Evolutionary conservation across 169 alveolate species (phyloP), one percentile per base, ranked within the genome.

Genomic region (Cryptosporidium muris): DNA sequence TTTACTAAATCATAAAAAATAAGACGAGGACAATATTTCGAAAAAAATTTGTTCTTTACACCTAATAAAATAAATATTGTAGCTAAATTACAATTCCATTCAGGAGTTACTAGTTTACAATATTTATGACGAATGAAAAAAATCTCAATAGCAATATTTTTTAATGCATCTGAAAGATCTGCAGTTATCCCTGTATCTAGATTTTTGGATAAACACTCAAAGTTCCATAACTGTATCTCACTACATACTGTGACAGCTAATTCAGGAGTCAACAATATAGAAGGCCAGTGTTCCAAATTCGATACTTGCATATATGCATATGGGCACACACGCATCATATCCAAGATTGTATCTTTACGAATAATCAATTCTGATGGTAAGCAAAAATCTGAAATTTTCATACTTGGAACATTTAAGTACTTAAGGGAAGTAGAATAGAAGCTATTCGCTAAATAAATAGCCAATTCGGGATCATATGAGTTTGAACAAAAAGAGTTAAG

Each of bases 271-370:
- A 74, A 45, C 68, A 74, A 42, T 58, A 74, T 74, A 43, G 34
- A 58, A 0, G 85, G 85, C 85, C 85, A 74, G 37, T 74, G 85
- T n/a, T 74, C 85, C 48, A 74, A 14, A 58, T 74, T 74, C 2
- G 85, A 58, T 54, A 74, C 60, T 74, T 74, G 85, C 9, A 48
- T 45, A n/a, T 58, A 12, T 45, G 60, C 12, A 34, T 74, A 62
- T 9, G 85, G 85, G 7, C 85, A 74, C 2, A 38, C 43, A 37
- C 51, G 65, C 45, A 25, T 74, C 11, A 74, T 58, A 25, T 74
- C 85, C n/a, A 43, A 34, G 14, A 58, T 5, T 9, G 74, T 74
- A 14, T 68, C 85, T 16, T 43, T 74, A 25, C 60, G 85, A 6
- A 74, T 16, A 36, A 74, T 6, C 25, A 74, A 11, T 58, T 74